Percentiles rank a stretch among this genome's conserved stretches.
phyloP scores from a whole-genome alignment of 73 alveolate genomes.

The Blepharisma japonicum region DNA sequence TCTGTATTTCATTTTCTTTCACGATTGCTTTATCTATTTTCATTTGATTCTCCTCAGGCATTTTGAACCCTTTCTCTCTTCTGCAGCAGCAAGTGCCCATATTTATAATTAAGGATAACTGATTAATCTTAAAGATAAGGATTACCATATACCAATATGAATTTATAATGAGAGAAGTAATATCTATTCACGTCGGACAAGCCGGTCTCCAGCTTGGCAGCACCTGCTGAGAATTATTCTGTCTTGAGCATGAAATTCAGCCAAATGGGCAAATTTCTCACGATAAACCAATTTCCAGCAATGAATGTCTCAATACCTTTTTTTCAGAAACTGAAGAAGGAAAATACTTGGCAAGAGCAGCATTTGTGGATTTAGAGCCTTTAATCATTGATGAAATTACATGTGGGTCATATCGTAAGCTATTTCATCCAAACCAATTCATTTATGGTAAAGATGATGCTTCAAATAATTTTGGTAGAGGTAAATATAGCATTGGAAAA shows the following conservation, averaged over 20 bases:
- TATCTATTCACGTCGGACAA: slow-evolving; percentile 34
- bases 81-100: too few relatives aligned
- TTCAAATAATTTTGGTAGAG: slow-evolving; percentile 48
- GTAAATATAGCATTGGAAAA: slow-evolving; percentile 40
- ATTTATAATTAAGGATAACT: too few relatives aligned
- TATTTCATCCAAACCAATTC: slow-evolving; percentile 29
- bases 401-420: not conserved
- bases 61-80: too few relatives aligned
- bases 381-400: slow-evolving; percentile 14
- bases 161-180: slow-evolving; percentile 30
- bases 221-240: slow-evolving; percentile 38
- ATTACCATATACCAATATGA: too few relatives aligned
- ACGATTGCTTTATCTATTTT: too few relatives aligned
- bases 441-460: slow-evolving; percentile 41
- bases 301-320: slow-evolving; percentile 8
- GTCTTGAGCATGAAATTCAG: slow-evolving; percentile 44
- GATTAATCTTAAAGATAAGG: too few relatives aligned
- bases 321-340: slow-evolving; percentile 30
- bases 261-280: not conserved
- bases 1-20: too few relatives aligned
- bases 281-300: not conserved
- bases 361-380: slow-evolving; percentile 46
- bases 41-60: too few relatives aligned
- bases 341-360: slow-evolving; percentile 32
- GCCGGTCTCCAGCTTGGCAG: slow-evolving; percentile 33